These are phyloP conservation scores for Cucumis sativus DNA, from an alignment of 306 rosid genomes.

Conservation along the genomic window DNA sequence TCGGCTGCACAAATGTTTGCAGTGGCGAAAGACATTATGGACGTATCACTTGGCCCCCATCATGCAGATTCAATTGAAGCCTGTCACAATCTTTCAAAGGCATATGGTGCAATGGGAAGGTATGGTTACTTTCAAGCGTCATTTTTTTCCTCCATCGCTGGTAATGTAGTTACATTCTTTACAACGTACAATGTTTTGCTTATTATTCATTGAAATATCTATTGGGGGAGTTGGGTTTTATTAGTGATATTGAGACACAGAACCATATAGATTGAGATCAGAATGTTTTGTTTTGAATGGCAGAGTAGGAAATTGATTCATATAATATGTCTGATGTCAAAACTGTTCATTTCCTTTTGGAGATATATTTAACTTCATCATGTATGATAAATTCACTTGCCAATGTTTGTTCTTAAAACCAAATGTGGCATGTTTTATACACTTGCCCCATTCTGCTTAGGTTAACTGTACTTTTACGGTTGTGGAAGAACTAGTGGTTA, in stretches of 20 bases:
- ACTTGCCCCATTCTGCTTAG: neutral
- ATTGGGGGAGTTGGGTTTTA: neutral
- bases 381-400: neutral
- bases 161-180: neutral
- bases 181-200: neutral
- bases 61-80: constrained; percentile 81
- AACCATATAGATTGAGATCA: neutral
- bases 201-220: neutral
- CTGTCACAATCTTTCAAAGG: constrained; percentile 85
- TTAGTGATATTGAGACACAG: neutral
- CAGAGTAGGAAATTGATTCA: neutral
- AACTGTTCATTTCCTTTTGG: neutral
- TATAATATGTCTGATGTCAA: neutral
- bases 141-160: neutral
- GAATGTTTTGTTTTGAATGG: neutral
- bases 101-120: constrained; percentile 73
- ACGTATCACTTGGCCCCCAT: constrained; percentile 87
- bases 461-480: neutral
- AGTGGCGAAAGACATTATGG: constrained; percentile 86
- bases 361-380: neutral
- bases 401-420: neutral
- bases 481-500: neutral
- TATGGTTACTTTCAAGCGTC: constrained; percentile 17
- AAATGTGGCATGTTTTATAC: neutral
- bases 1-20: constrained; percentile 96